A percentile compares a stretch with the other conserved stretches of the same genome.
Evolutionary conservation across 371 early-diverging fungal species (phyloP).

Genomic region (Zychaea mexicana): DNA sequence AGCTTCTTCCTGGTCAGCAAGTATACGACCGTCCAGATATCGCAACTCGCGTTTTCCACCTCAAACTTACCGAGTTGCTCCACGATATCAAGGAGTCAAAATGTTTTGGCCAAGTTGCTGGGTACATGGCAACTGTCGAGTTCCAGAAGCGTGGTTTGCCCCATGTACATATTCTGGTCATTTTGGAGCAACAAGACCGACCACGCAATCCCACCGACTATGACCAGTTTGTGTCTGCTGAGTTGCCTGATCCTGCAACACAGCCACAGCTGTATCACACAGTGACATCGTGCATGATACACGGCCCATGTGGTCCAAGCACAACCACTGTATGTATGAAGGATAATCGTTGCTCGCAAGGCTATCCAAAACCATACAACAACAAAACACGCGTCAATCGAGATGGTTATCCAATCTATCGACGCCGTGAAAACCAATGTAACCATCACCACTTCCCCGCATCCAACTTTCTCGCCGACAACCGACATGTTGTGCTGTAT

Average conservation of each 20-base stretch:
- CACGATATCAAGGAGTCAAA: background rate
- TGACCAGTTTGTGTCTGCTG: constrained; percentile 30
- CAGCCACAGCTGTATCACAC: constrained; percentile 27
- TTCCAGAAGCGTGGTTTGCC: constrained; percentile 38
- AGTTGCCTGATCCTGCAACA: constrained; percentile 18
- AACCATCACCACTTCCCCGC: background rate
- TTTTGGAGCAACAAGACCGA: constrained; percentile 19
- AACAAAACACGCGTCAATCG: background rate
- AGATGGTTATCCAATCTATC: background rate
- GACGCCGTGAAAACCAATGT: background rate
- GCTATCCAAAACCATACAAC: background rate
- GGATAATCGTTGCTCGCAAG: background rate
- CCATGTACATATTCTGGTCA: constrained; percentile 32
- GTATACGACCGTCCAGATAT: background rate
- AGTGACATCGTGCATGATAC: constrained; percentile 28
- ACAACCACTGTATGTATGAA: background rate
- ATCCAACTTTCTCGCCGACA: background rate
- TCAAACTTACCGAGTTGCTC: background rate
- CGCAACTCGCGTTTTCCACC: background rate
- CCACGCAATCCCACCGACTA: constrained; percentile 19
- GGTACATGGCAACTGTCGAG: background rate
- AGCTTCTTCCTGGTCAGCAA: background rate
- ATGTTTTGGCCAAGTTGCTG: background rate
- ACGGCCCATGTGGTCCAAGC: constrained; percentile 29
- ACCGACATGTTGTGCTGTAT: background rate